phyloP scores from a whole-genome alignment of 192 early-diverging fungal genomes.

The Coemansia sp. region DNA sequence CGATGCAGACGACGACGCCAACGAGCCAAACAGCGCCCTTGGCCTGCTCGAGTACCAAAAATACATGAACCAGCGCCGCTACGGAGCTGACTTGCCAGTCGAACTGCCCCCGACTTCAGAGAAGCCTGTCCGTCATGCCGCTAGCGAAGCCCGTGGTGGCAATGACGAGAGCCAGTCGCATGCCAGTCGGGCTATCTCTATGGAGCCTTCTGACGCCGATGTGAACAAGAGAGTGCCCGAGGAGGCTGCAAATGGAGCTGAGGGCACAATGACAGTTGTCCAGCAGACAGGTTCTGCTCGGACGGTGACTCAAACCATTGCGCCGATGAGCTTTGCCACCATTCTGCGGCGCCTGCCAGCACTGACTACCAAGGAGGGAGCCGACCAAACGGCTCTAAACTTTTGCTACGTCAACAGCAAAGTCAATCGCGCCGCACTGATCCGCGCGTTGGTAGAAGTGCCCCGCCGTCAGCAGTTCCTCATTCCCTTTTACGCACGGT shows the following conservation, averaged over 20 bases:
- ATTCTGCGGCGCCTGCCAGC: conserved; percentile 73
- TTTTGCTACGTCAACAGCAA: conserved; percentile 93
- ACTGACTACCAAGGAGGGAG: conserved; percentile 77
- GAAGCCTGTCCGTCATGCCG: conserved; percentile 7
- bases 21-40: conserved; percentile 19
- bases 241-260: neutral
- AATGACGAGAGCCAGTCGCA: neutral
- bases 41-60: conserved; percentile 48
- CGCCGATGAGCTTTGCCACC: conserved; percentile 60
- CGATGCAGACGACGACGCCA: conserved; percentile 31
- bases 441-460: conserved; percentile 75
- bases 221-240: conserved; percentile 24
- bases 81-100: neutral
- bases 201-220: neutral
- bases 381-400: conserved; percentile 87
- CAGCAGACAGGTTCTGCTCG: conserved; percentile 25
- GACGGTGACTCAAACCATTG: conserved; percentile 21
- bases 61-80: conserved; percentile 33
- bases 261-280: conserved; percentile 27
- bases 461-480: conserved; percentile 80
- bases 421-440: conserved; percentile 69
- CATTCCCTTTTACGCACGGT: conserved; percentile 86
- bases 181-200: neutral
- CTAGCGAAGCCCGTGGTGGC: neutral
- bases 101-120: conserved; percentile 20